Evolutionary conservation across 2,329 filamentous ascomycete species (phyloP).

Genomic region (Dothideomycetes sp.): DNA sequence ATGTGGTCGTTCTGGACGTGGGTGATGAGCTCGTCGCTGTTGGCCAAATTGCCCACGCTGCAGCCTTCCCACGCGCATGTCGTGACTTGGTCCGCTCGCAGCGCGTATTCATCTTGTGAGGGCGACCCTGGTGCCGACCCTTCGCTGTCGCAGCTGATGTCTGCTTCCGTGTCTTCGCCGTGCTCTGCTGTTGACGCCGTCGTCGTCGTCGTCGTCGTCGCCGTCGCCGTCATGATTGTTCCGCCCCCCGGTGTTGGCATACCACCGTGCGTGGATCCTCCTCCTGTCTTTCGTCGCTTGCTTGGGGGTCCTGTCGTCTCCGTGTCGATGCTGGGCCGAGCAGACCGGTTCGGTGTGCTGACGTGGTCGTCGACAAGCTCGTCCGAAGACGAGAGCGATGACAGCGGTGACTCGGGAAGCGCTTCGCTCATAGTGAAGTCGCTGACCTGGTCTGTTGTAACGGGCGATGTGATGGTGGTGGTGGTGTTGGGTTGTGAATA

Average conservation of each 20-base stretch:
- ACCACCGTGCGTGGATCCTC: background rate
- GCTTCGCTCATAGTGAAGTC: conserved; percentile 5
- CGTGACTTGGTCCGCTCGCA: conserved; percentile 36
- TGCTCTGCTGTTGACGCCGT: conserved; percentile 29
- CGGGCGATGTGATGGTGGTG: background rate
- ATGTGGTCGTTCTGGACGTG: conserved; percentile 80
- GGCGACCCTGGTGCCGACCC: conserved; percentile 58
- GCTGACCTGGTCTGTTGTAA: background rate
- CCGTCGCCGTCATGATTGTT: conserved; percentile 15
- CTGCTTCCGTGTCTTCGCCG: conserved; percentile 37
- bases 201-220: conserved; percentile 18
- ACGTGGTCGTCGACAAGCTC: conserved; percentile 49
- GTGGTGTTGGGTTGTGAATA: background rate
- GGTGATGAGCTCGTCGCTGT: conserved; percentile 44
- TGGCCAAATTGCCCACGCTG: conserved; percentile 37
- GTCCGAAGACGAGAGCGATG: conserved; percentile 51
- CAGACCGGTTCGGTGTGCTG: conserved; percentile 42
- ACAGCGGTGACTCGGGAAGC: conserved; percentile 35
- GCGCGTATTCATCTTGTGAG: conserved; percentile 34
- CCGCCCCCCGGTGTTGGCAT: conserved; percentile 1
- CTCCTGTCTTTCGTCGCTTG: conserved; percentile 32
- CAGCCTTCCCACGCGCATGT: conserved; percentile 45
- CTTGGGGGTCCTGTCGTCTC: conserved; percentile 26
- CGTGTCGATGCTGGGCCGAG: conserved; percentile 34
- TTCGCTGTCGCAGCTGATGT: conserved; percentile 84